Conservation (phyloP, 805 yeast species). For the Candida coleopterorum region DNA sequence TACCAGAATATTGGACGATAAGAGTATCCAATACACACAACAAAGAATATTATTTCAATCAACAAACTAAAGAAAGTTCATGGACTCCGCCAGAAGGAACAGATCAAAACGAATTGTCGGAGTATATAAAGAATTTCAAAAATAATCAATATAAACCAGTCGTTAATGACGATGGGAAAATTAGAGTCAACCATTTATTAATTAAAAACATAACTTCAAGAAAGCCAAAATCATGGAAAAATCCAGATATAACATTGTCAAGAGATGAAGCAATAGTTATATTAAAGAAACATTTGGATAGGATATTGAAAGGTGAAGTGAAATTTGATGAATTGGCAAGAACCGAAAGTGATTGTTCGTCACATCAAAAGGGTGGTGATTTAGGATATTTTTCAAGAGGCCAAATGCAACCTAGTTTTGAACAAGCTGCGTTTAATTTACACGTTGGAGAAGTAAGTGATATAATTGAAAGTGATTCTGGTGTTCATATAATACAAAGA, state of each 20-base stretch:
- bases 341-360: constrained; percentile 84
- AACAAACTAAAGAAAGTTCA: constrained; percentile 62
- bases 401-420: constrained; percentile 94
- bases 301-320: constrained; percentile 59
- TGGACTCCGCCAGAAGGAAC: constrained; percentile 94
- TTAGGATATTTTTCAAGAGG: constrained; percentile 85
- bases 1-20: constrained; percentile 84
- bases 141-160: constrained; percentile 43
- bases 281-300: constrained; percentile 51
- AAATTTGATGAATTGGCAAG: constrained; percentile 69
- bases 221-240: constrained; percentile 90
- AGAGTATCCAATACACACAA: constrained; percentile 73
- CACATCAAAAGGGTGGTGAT: constrained; percentile 87
- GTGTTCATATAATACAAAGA: constrained; percentile 84
- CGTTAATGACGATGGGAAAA: constrained; percentile 46
- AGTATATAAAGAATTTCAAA: constrained; percentile 45
- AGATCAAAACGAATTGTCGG: constrained; percentile 52
- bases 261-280: constrained; percentile 80
- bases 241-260: constrained; percentile 63
- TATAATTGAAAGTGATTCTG: constrained; percentile 84
- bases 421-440: constrained; percentile 76
- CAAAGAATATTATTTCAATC: constrained; percentile 78
- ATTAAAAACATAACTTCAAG: constrained; percentile 81
- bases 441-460: constrained; percentile 80
- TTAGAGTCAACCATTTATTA: constrained; percentile 76